phyloP scores from a whole-genome alignment of 345 rosid species.

The Corymbia maculata region DNA sequence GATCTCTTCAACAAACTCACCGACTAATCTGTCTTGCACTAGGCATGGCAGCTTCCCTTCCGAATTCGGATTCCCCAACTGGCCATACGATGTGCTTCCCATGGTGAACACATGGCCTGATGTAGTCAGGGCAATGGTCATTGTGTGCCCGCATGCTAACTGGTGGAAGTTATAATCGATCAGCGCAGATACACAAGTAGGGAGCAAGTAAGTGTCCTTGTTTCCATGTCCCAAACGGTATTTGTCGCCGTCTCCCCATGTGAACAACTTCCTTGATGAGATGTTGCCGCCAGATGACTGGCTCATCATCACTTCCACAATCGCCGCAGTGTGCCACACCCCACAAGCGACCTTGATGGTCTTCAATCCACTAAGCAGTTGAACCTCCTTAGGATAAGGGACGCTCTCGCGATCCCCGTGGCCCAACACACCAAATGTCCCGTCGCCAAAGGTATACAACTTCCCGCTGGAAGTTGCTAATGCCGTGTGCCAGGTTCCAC shows the following conservation, averaged over 20 bases:
- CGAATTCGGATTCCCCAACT: slow-evolving; percentile 57
- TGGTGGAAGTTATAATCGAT: slow-evolving; percentile 90
- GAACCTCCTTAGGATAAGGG: slow-evolving; percentile 72
- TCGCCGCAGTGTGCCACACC: slow-evolving; percentile 94
- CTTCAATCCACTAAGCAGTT: slow-evolving; percentile 53
- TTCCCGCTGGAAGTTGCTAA: slow-evolving; percentile 79
- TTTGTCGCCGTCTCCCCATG: slow-evolving; percentile 98
- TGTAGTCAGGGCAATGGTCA: slow-evolving; percentile 87
- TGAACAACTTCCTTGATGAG: slow-evolving; percentile 69
- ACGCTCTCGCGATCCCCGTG: slow-evolving; percentile 82
- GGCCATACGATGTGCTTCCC: slow-evolving; percentile 76
- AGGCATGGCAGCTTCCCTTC: slow-evolving; percentile 71
- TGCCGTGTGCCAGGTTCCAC: slow-evolving; percentile 97
- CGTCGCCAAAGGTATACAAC: slow-evolving; percentile 90
- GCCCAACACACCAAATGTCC: slow-evolving; percentile 79
- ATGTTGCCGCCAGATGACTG: slow-evolving; percentile 38
- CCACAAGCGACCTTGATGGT: slow-evolving; percentile 89
- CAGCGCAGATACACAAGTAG: slow-evolving; percentile 78
- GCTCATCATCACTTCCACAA: slow-evolving; percentile 64
- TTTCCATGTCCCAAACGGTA: slow-evolving; percentile 85
- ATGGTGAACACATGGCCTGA: slow-evolving; percentile 91
- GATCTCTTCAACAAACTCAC: slow-evolving; percentile 94
- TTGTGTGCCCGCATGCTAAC: slow-evolving; percentile 72
- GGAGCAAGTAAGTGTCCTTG: slow-evolving; percentile 73
- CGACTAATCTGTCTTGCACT: slow-evolving; percentile 79